Evolutionary conservation across 1,139 yeast genomes (phyloP).

Genomic region (Sugiyamaella neomexicana): DNA sequence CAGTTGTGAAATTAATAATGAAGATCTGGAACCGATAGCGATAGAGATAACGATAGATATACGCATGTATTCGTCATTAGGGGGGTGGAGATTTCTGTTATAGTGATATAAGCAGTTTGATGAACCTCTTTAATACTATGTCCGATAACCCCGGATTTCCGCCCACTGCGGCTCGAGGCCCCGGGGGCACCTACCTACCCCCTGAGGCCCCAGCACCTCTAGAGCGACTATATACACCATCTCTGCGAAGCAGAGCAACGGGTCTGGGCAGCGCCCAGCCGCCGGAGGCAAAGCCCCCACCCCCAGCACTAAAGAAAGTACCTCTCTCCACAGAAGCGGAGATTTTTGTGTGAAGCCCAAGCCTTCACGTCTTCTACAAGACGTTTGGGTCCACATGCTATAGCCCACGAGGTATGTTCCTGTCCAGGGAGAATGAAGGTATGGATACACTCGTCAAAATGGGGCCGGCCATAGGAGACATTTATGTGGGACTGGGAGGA

Average conservation of each 20-base stretch:
- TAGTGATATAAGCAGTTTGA: neutral
- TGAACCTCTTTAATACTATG: neutral
- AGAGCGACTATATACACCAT: too few relatives aligned
- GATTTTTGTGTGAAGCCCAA: conserved; percentile 46
- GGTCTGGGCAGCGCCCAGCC: neutral
- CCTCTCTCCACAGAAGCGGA: conserved; percentile 49
- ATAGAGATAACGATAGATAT: neutral
- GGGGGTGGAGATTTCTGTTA: neutral
- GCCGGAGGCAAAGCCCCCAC: neutral
- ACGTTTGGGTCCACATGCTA: conserved; percentile 70
- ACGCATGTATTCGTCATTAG: neutral
- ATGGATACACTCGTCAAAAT: conserved; percentile 24
- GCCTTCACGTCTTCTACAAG: conserved; percentile 50
- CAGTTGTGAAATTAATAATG: neutral
- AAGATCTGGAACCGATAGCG: too few relatives aligned
- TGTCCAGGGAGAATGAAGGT: conserved; percentile 27
- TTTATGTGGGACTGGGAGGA: conserved; percentile 21
- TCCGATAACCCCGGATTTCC: neutral
- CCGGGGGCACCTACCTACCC: too few relatives aligned
- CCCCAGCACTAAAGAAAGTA: conserved; percentile 26
- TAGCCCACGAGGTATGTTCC: conserved; percentile 50
- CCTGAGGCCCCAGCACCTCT: too few relatives aligned
- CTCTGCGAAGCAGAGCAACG: neutral
- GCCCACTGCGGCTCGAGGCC: too few relatives aligned
- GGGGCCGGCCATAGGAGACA: conserved; percentile 38